These are phyloP conservation scores for Pterulicium gracile DNA, from an alignment of 1,284 basidiomycete genomes.

Conservation along the genomic window DNA sequence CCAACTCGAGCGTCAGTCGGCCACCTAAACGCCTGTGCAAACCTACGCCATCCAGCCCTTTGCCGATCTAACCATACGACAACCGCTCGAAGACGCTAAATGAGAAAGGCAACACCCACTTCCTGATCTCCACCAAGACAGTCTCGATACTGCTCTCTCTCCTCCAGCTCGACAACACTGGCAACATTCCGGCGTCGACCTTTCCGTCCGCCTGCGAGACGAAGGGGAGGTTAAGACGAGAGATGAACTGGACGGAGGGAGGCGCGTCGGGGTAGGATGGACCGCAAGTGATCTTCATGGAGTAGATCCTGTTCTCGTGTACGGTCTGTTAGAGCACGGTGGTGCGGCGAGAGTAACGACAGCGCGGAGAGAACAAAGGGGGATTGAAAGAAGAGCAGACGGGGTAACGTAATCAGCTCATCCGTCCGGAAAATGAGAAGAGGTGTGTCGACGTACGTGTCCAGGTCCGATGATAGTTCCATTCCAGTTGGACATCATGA, in stretches of 20 bases:
- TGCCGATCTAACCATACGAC: too few relatives aligned
- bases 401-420: background rate
- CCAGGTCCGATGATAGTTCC: constrained; percentile 98
- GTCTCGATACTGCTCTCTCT: constrained; percentile 75
- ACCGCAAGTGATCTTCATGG: constrained; percentile 84
- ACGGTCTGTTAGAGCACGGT: constrained; percentile 68
- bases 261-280: constrained; percentile 74
- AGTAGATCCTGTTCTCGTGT: constrained; percentile 98
- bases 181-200: constrained; percentile 65
- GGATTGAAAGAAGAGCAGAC: constrained; percentile 1
- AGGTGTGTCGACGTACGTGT: constrained; percentile 52
- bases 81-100: constrained; percentile 1
- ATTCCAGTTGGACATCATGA: constrained; percentile 97
- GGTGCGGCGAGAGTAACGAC: constrained; percentile 8
- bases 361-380: background rate
- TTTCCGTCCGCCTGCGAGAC: constrained; percentile 70
- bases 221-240: constrained; percentile 92
- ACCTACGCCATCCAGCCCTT: too few relatives aligned
- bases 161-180: constrained; percentile 66
- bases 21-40: too few relatives aligned
- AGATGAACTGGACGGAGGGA: constrained; percentile 78
- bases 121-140: constrained; percentile 83
- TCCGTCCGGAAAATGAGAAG: constrained; percentile 1
- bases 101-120: constrained; percentile 36
- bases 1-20: too few relatives aligned